These are phyloP conservation scores for Annona squamosa DNA, from an alignment of 164 flowering plant species.

Conservation along the genomic window DNA sequence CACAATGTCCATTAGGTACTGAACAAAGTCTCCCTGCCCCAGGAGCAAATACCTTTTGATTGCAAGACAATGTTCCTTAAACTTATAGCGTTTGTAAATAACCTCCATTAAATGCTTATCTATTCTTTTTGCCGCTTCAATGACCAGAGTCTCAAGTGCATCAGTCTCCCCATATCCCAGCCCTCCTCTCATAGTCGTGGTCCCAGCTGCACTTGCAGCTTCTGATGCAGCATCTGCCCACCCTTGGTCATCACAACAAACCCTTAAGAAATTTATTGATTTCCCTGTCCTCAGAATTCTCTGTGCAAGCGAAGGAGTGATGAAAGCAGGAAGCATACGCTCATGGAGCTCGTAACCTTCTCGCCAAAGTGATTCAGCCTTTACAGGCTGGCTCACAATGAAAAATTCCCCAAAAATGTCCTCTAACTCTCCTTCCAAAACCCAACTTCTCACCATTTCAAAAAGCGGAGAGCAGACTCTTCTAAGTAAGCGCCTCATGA, in stretches of 20 bases:
- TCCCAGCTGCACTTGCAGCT: constrained; percentile 86
- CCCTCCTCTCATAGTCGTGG: constrained; percentile 75
- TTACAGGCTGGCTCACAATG: constrained; percentile 78
- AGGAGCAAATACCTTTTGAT: constrained; percentile 91
- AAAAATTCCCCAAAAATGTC: constrained; percentile 89
- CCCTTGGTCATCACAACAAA: constrained; percentile 94
- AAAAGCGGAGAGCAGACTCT: constrained; percentile 94
- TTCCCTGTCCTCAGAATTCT: constrained; percentile 91
- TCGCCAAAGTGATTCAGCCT: constrained; percentile 95
- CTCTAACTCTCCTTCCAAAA: constrained; percentile 94
- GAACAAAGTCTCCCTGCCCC: constrained; percentile 99
- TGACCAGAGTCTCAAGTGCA: constrained; percentile 83
- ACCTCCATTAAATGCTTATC: constrained; percentile 92
- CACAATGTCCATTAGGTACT: constrained; percentile 94
- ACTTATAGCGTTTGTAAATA: constrained; percentile 63
- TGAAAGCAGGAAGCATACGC: constrained; percentile 91
- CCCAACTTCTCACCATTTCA: constrained; percentile 99
- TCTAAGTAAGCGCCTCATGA: constrained; percentile 74
- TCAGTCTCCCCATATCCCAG: constrained; percentile 96
- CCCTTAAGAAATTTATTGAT: constrained; percentile 92
- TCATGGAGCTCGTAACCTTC: constrained; percentile 82
- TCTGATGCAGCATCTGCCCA: constrained; percentile 92
- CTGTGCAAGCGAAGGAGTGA: constrained; percentile 78
- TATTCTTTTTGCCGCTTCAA: constrained; percentile 89
- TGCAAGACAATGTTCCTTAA: constrained; percentile 95